Evolutionary conservation across 2,329 filamentous ascomycete genomes (phyloP), one percentile per base, ranked within the genome.

Genomic region (Aspergillus felis): DNA sequence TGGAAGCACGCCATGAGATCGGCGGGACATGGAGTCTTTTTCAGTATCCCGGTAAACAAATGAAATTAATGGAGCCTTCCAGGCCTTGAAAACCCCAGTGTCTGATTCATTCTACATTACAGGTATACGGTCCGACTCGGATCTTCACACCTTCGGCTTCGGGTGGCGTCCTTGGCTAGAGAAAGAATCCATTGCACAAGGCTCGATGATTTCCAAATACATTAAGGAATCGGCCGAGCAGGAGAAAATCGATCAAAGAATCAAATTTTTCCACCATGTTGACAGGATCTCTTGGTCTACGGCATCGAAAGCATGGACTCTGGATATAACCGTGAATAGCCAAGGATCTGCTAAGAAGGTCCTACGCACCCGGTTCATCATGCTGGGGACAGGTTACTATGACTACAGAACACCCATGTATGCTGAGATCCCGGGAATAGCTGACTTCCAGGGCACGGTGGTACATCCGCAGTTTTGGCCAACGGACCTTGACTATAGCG

Each of bases 1-100:
- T 91, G 22, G 88, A 91, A 70, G 78, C 77, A 1, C 82, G 88
- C 24, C 76, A 79, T 50, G 74, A 77, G 29, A 77, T 91, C 8
- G 89, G 89, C 3, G 89, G 89, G 1, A 92, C 88, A 0, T 91
- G 89, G 89, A 84, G 87, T 62, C 73, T 90, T 2, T 91, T 90
- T 76, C 82, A 80, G 41, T 91, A 90, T 63, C 88, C 87, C 25
- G 25, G 25, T 27, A 27, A 27, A 27, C 25, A 27, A 27, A 27
- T 27, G 25, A 1, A 27, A 7, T 1, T 7, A 6, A 27, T 27
- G 4, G 4, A 27, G 25, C 25, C 25, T 27, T 3, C 25, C 25
- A 27, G 25, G 25, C 25, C 25, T 27, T 27, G 25, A 27, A 27
- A 27, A 27, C 4, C 6, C 4, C 25, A 27, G 4, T 27, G 25